phyloP scores from a whole-genome alignment of 1,284 basidiomycete species.

The Naganishia albida region DNA sequence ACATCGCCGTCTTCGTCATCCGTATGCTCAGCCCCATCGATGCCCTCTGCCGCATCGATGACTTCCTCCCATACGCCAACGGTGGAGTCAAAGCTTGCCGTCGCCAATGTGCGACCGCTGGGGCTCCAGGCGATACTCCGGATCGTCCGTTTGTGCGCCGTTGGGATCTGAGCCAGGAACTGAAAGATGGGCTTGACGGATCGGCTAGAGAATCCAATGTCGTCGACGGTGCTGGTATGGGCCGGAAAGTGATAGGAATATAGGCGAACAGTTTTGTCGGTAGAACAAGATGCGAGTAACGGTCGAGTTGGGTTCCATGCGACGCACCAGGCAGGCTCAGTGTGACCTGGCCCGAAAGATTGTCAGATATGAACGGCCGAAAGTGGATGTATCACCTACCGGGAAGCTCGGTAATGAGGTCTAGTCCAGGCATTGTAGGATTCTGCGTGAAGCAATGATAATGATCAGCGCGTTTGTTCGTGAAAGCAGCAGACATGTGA shows the following conservation, averaged over 20 bases:
- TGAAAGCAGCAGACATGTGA: no score
- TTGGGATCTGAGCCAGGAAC: slow-evolving; percentile 66
- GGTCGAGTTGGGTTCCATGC: slow-evolving; percentile 87
- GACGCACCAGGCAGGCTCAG: slow-evolving; percentile 82
- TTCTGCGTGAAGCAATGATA: neutral
- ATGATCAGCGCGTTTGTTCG: neutral
- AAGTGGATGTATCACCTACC: slow-evolving; percentile 18
- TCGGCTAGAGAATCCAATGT: slow-evolving; percentile 35
- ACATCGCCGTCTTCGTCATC: slow-evolving; percentile 47
- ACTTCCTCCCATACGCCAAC: slow-evolving; percentile 86
- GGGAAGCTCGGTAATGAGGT: slow-evolving; percentile 46
- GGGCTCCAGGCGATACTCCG: slow-evolving; percentile 87
- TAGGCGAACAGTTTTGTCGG: slow-evolving; percentile 86
- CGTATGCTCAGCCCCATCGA: slow-evolving; percentile 48
- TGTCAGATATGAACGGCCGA: neutral
- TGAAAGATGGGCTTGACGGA: slow-evolving; percentile 57
- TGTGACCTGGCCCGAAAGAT: slow-evolving; percentile 63
- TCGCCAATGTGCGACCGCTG: slow-evolving; percentile 82
- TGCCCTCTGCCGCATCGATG: slow-evolving; percentile 51
- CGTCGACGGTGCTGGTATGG: slow-evolving; percentile 28
- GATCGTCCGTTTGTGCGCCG: slow-evolving; percentile 84
- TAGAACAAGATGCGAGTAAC: slow-evolving; percentile 87
- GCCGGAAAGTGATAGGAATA: slow-evolving; percentile 64
- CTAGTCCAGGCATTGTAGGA: slow-evolving; percentile 42
- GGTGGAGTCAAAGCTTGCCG: slow-evolving; percentile 91